Evolutionary conservation across 1,284 basidiomycete genomes (phyloP), one percentile per base, ranked within the genome.

Genomic region (Sporisorium reilianum): DNA sequence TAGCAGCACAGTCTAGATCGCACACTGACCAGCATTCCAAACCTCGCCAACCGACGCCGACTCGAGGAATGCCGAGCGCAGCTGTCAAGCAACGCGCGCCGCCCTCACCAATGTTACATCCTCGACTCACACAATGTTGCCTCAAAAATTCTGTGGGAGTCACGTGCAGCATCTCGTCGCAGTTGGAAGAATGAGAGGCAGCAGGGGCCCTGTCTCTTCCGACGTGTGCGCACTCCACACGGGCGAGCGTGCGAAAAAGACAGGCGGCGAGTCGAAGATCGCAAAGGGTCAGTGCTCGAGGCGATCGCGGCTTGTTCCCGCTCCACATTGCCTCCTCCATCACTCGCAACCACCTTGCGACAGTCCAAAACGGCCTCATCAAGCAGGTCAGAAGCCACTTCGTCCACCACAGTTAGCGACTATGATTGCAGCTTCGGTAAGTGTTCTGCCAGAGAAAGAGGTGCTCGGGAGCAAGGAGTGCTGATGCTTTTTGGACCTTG

Each of bases 391-490:
- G 46, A 18, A 48, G 14, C 46, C 11, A 48, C n/a, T n/a, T n/a
- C n/a, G n/a, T n/a, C n/a, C n/a, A n/a, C n/a, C n/a, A n/a, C n/a
- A n/a, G n/a, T n/a, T n/a, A 30, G 5, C 28, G 28, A 30, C 28
- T 30, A 63, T 69, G 66, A 60, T 64, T 30, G 66, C 66, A 59
- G 66, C 61, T 40, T 64, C 66, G 51, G 66, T 69, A 69, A 34
- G 66, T 64, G 26, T 38, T 22, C 9, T 38, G 10, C 23, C 8
- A 9, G 11, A 7, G 16, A 6, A 36, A 9, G 10, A 16, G 8
- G n/a, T 6, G 23, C 5, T 25, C 22, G n/a, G 9, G 14, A 26
- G 18, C 38, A 22, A n/a, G 30, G 12, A 14, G 38, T 6, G 38
- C 59, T 62, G 53, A 62, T 53, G 36, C 52, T 34, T 18, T 55